Percentiles rank a stretch among this genome's conserved stretches.
Conservation (phyloP, 805 yeast species). For the Ogataea trehalophila region DNA sequence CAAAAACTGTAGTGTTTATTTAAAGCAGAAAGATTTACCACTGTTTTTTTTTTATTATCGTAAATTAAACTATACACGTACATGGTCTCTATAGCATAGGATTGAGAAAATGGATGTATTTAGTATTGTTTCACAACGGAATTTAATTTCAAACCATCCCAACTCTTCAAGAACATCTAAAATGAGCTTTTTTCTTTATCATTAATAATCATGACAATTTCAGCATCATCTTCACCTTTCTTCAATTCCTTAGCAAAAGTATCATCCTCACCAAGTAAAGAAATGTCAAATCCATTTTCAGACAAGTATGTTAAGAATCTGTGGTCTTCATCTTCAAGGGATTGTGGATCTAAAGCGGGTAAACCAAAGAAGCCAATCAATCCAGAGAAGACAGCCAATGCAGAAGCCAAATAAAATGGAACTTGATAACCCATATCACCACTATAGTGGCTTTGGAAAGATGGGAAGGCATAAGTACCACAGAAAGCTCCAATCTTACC, state of each 20-base stretch:
- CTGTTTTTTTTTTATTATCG: too few relatives aligned
- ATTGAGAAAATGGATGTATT: background rate
- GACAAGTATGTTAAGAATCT: conserved; percentile 63
- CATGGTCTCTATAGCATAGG: too few relatives aligned
- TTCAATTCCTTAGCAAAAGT: conserved; percentile 17
- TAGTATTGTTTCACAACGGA: background rate
- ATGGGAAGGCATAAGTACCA: conserved; percentile 86
- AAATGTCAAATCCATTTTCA: conserved; percentile 64
- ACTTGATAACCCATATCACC: conserved; percentile 63
- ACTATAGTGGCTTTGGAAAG: conserved; percentile 56
- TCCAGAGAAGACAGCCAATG: conserved; percentile 71
- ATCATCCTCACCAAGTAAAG: conserved; percentile 45
- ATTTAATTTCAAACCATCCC: background rate
- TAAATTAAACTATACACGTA: too few relatives aligned
- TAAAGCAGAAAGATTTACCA: too few relatives aligned
- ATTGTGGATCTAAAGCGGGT: conserved; percentile 80
- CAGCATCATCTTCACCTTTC: background rate
- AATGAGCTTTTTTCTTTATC: background rate
- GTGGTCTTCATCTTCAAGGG: conserved; percentile 73
- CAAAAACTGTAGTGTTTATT: too few relatives aligned
- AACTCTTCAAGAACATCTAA: background rate
- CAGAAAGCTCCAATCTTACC: conserved; percentile 93
- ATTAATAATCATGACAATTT: background rate
- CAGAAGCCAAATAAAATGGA: conserved; percentile 79
- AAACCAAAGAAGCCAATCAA: conserved; percentile 61